These are phyloP conservation scores for Trichoderma endophyticum DNA, from an alignment of 2,329 filamentous ascomycete genomes.

Conservation along the genomic window DNA sequence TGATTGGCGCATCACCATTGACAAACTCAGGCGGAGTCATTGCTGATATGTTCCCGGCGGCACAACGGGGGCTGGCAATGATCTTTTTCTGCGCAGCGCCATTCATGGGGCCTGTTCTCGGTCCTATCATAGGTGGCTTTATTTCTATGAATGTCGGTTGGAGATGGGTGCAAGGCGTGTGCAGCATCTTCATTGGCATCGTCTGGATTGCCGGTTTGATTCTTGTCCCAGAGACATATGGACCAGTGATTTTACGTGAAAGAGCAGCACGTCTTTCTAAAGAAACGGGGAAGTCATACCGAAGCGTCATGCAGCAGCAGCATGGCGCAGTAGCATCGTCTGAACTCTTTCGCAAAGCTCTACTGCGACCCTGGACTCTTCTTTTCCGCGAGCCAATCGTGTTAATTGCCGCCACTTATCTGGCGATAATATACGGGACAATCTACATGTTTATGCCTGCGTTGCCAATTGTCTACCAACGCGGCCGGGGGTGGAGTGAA, in stretches of 20 bases:
- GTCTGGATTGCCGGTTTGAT: neutral
- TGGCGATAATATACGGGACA: constrained; percentile 50
- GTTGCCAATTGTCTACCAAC: constrained; percentile 55
- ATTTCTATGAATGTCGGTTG: constrained; percentile 61
- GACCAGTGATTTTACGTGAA: neutral
- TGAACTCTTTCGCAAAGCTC: neutral
- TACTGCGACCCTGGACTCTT: constrained; percentile 54
- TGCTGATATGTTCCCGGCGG: neutral
- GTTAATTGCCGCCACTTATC: constrained; percentile 55
- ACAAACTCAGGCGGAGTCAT: neutral
- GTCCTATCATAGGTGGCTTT: constrained; percentile 66
- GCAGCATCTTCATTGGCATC: constrained; percentile 26
- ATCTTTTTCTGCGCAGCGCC: neutral
- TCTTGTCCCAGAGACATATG: neutral
- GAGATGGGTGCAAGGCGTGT: constrained; percentile 68
- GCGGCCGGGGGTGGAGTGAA: constrained; percentile 47
- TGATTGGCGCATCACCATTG: neutral
- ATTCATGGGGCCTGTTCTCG: constrained; percentile 59
- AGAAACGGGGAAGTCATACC: neutral
- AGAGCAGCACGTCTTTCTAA: neutral
- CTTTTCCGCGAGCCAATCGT: constrained; percentile 62
- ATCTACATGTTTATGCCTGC: constrained; percentile 48
- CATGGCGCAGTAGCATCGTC: neutral
- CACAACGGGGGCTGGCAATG: neutral
- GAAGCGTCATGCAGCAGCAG: neutral